phyloP scores from a whole-genome alignment of 208 protist species.

The Trypanosoma vivax region DNA sequence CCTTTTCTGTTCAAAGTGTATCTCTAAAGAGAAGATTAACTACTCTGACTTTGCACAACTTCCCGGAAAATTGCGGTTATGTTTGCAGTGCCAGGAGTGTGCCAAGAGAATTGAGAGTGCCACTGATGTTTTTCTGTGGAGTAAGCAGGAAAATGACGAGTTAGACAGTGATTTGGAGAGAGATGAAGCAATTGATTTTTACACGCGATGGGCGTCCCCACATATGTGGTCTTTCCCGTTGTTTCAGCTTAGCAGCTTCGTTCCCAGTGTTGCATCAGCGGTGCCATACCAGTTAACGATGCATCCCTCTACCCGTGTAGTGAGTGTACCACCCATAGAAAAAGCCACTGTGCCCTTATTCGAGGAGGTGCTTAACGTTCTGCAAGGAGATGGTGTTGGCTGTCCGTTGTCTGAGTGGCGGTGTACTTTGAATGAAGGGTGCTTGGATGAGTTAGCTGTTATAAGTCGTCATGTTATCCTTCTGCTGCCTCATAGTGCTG shows the following conservation, averaged over 20 bases:
- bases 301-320: constrained; percentile 12
- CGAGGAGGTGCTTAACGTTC: constrained; percentile 14
- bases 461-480: constrained; percentile 12
- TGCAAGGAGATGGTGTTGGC: neutral
- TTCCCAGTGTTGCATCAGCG: neutral
- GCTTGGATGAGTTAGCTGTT: constrained; percentile 2
- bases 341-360: constrained; percentile 4
- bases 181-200: constrained; percentile 15
- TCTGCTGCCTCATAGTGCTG: constrained; percentile 15
- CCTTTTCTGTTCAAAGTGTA: constrained; percentile 18
- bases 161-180: constrained; percentile 12
- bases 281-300: constrained; percentile 10
- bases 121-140: neutral
- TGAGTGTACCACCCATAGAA: constrained; percentile 16
- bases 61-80: neutral
- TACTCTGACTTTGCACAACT: constrained; percentile 7
- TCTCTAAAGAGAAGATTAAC: constrained; percentile 2
- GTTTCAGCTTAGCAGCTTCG: neutral
- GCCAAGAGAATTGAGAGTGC: constrained; percentile 4
- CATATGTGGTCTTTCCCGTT: neutral
- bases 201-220: constrained; percentile 11
- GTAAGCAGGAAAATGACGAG: constrained; percentile 5
- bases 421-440: constrained; percentile 4
- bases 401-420: constrained; percentile 1
- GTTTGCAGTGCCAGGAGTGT: constrained; percentile 3